Evolutionary conservation across 768 basidiomycete species (phyloP), one percentile per base, ranked within the genome.

Genomic region (Psilocybe cubensis): DNA sequence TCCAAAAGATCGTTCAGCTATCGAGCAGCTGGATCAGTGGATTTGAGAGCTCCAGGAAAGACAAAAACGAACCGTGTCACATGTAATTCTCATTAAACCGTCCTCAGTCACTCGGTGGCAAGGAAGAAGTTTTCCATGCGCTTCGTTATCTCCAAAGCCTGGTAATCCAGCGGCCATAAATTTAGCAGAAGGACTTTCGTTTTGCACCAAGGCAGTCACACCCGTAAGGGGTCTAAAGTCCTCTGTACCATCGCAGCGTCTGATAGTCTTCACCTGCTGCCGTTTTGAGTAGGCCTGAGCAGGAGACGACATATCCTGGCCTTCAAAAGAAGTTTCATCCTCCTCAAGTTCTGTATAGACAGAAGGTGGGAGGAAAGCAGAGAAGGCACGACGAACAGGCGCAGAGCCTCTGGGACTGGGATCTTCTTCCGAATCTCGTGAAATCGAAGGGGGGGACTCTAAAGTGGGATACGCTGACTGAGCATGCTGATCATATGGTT

Each of bases 61-160:
- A 42, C 27, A 12, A 57, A 8, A 43, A 80, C 86, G 69, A 66
- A 97, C 94, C 60, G 95, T 98, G 61, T 84, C 72, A 27, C 81
- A 73, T 35, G 80, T 88, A 59, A 99, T 91, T 63, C 97, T 84
- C 87, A 98, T 96, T 50, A 99, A 71, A 3, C 97, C 96, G 67
- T 99, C 97, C 67, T 98, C 96, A 43, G 88, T 87, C 46, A 97
- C 96, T 49, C 89, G 85, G 69, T 94, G 89, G 73, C 97, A 99
- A 28, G 96, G 96, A 58, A 99, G 72, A 63, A 96, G 85, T 75
- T 98, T 99, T 35, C 96, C 96, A 58, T 87, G 80, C 35, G 91
- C 86, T 71, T 99, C 97, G 66, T 94, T 94, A 64, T 94, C 94
- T 14, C 96, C 91, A 72, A 96, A 97, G 0, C 94, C 89, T 49